Base-by-base conservation (phyloP, 139 green algal genomes). In the Micractinium sp. region DNA sequence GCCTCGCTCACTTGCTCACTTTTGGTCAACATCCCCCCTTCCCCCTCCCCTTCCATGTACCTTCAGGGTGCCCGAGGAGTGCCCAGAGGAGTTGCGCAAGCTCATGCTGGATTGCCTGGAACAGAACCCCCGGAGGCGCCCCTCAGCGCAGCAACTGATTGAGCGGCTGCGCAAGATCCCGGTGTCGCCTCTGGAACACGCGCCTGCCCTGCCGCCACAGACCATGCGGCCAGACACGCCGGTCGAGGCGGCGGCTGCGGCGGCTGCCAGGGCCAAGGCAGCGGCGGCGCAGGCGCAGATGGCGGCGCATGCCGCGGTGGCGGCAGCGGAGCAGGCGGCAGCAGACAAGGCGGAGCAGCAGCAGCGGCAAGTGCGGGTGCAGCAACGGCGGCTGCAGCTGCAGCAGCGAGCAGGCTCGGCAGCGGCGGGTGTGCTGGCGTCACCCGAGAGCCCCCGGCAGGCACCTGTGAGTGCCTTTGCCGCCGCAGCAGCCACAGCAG, bases 21-120 rank as follows among this genome's bases (percentile, higher is more conserved):
- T 27, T n/a, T n/a, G n/a, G 47, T 56, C 47, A 56, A 5, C 47
- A 56, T 9, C 47, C 47, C 9, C 47, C 47, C 47, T 56, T 9
- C 47, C 47, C 47, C 47, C 47, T 56, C 7, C 47, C 47, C 47
- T 9, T 9, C 47, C 47, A 9, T n/a, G n/a, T n/a, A n/a, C 22
- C 0, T 23, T 29, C 89, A 93, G 91, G 83, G 91, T 93, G 75
- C 91, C 91, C 0, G 89, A 92, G 74, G 91, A 94, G 73, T 93
- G 91, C 85, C 82, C 85, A 1, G 60, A 90, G 19, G 85, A 89
- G 76, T 74, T 92, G 71, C 61, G 85, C 41, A 69, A 89, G 23
- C 67, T 93, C 15, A 91, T 94, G 19, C 33, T 87, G 18, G 81
- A 75, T 23, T 94, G 91, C 75, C n/a, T 94, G 86, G 81, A 92